Conservation (phyloP, 2,329 filamentous ascomycete species). For the Pyricularia sp. region DNA sequence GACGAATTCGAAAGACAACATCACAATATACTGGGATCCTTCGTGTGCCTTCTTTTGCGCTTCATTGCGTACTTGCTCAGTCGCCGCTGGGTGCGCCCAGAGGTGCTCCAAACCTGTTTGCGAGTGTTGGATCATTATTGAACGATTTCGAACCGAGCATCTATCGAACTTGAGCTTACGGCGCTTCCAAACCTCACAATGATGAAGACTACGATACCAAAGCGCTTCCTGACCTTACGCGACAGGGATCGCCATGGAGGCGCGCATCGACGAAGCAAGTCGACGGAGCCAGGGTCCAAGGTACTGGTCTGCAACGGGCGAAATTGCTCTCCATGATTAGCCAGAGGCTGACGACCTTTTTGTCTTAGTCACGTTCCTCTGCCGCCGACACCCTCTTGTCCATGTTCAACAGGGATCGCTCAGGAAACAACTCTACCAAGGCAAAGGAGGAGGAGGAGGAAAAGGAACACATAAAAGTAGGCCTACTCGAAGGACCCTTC, state of each 20-base stretch:
- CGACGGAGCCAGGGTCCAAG: constrained; percentile 39
- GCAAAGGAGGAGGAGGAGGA: neutral
- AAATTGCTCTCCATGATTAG: neutral
- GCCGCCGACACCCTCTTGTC: neutral
- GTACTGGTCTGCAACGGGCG: constrained; percentile 18
- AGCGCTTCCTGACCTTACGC: constrained; percentile 57
- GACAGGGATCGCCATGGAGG: constrained; percentile 41
- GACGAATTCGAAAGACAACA: neutral
- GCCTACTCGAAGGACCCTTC: neutral
- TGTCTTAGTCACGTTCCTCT: neutral
- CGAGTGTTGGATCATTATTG: neutral
- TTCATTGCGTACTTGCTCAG: neutral
- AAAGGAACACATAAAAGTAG: neutral
- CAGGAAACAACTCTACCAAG: neutral
- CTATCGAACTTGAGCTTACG: neutral
- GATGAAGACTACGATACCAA: constrained; percentile 38
- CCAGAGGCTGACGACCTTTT: neutral
- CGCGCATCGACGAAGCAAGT: constrained; percentile 39
- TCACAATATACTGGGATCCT: neutral
- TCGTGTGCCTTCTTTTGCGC: neutral
- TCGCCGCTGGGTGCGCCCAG: neutral
- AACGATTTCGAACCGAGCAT: neutral
- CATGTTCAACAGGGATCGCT: neutral
- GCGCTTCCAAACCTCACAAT: neutral
- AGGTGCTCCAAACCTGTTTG: neutral